phyloP scores from a whole-genome alignment of 768 basidiomycete species.

The Amanita jacksonii region DNA sequence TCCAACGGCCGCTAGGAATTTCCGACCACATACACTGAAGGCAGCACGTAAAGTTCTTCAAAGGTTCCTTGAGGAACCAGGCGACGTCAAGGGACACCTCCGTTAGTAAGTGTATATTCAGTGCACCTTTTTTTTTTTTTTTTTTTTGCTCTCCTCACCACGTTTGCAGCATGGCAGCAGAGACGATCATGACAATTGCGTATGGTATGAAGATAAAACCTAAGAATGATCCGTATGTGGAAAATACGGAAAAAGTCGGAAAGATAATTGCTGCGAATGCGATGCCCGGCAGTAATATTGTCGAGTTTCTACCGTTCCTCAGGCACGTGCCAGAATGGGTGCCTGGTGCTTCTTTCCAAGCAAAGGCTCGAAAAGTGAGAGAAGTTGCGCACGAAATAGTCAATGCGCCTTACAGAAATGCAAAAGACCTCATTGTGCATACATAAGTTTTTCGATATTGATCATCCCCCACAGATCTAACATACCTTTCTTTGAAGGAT shows the following conservation, averaged over 20 bases:
- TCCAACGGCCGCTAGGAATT: no score
- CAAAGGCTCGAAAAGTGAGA: slow-evolving; percentile 10
- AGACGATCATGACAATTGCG: slow-evolving; percentile 17
- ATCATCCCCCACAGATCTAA: not conserved
- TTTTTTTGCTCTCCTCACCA: no score
- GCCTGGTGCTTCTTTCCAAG: slow-evolving; percentile 22
- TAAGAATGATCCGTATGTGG: slow-evolving; percentile 16
- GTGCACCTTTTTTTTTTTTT: no score
- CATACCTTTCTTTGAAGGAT: no score
- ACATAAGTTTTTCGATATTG: not conserved
- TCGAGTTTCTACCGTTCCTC: slow-evolving; percentile 23
- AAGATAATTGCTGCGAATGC: slow-evolving; percentile 10
- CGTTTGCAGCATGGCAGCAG: no score
- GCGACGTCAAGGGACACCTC: no score
- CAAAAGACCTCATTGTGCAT: not conserved
- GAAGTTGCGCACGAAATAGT: slow-evolving; percentile 11
- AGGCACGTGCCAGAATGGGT: slow-evolving; percentile 28
- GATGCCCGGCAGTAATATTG: slow-evolving; percentile 14
- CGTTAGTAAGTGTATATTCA: no score
- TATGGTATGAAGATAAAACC: slow-evolving; percentile 21
- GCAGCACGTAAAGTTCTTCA: no score
- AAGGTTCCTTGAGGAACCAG: no score
- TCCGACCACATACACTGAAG: no score
- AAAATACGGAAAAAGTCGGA: slow-evolving; percentile 14
- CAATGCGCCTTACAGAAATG: slow-evolving; percentile 8